Evolutionary conservation across 1,284 basidiomycete genomes (phyloP), one percentile per base, ranked within the genome.

Genomic region (Ganoderma boninense): DNA sequence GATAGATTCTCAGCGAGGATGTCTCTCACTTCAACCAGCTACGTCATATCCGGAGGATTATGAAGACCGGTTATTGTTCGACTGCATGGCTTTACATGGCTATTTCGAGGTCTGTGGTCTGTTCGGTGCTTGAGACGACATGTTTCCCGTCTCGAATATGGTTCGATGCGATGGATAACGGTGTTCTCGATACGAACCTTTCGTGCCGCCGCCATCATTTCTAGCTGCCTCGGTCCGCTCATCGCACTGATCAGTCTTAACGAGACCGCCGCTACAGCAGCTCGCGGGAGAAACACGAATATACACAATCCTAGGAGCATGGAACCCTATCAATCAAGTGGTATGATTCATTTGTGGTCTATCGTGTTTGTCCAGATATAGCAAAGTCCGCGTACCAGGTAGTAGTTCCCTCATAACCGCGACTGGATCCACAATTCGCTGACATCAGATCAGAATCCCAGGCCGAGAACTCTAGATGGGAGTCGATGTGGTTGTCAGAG

Each of bases 351-450:
- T 60, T 60, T 20, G 57, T 38, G 35, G 35, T 38, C 32, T 29
- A 4, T 26, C 4, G 6, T 16, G 4, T 57, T 16, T 35, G 32
- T 7, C 54, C 54, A 57, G 18, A 18, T 57, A 29, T 57, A 35
- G 54, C 16, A 29, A 57, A 20, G 32, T 57, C 16, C 54, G 32
- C 29, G 7, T 57, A 18, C 54, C 54, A 57, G 54, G 16, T 2
- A 13, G 49, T 26, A 54, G n/a, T 54, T 14, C 54, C 54, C 16
- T 32, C 11, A 20, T 35, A 29, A 29, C 26, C 26, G 16, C 29
- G 7, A 32, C 32, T 35, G 54, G 54, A 57, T 57, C 54, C 54
- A 35, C 54, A 57, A 57, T 57, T 57, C 54, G 54, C 54, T 57
- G 54, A 57, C 18, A 18, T 32, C 29, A 35, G 10, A 40, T n/a